A percentile compares a stretch with the other conserved stretches of the same genome.
Conservation (phyloP, 306 rosid species). For the Lagenaria siceraria region DNA sequence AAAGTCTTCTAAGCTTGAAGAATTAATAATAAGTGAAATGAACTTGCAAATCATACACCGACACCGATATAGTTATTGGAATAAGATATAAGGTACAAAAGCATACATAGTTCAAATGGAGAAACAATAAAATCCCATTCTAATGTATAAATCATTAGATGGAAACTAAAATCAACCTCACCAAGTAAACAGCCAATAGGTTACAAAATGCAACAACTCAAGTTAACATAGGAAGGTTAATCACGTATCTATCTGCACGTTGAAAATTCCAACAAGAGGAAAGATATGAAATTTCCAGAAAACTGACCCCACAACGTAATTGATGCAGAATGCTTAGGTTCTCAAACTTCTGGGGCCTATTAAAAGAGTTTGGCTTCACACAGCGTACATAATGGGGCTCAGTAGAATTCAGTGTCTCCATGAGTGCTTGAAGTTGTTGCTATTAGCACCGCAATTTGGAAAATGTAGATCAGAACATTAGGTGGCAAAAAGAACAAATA, state of each 20-base stretch:
- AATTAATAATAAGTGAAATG: background rate
- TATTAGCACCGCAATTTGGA: slow-evolving; percentile 17
- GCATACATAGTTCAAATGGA: background rate
- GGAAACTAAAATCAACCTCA: background rate
- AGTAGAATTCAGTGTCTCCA: slow-evolving; percentile 77
- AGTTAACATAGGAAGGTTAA: slow-evolving; percentile 1
- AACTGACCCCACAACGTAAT: slow-evolving; percentile 93
- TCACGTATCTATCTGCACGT: background rate
- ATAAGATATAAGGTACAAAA: background rate
- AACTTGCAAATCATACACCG: background rate
- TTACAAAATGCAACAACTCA: background rate
- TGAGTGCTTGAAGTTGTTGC: slow-evolving; percentile 99
- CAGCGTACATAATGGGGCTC: slow-evolving; percentile 97
- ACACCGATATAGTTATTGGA: background rate
- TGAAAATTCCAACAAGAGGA: slow-evolving; percentile 13
- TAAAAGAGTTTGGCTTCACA: slow-evolving; percentile 90
- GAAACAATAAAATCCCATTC: background rate
- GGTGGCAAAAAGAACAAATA: slow-evolving; percentile 7
- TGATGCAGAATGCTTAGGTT: slow-evolving; percentile 82
- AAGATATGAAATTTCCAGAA: slow-evolving; percentile 9
- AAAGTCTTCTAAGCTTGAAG: background rate
- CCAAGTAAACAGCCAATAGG: background rate
- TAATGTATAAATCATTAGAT: background rate
- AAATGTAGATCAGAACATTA: slow-evolving; percentile 8
- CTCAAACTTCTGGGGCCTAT: slow-evolving; percentile 83